Percentiles rank a stretch among this genome's conserved stretches.
Evolutionary conservation across 805 yeast species (phyloP).

Genomic region (Phaffomyces thermotolerans): DNA sequence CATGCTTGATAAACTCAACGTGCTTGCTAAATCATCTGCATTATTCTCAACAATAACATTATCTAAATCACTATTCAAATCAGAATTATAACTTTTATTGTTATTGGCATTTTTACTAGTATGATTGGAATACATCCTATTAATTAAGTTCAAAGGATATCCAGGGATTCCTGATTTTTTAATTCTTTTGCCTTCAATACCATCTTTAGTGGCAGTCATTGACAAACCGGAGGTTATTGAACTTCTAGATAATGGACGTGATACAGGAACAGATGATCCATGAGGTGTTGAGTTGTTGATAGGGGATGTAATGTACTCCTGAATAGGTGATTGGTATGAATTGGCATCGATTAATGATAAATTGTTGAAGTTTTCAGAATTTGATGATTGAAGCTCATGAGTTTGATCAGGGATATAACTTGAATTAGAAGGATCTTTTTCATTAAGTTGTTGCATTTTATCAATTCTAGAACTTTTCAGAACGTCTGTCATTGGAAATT

Average conservation of each 20-base stretch:
- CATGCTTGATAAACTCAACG: slow-evolving; percentile 21
- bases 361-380: too few species aligned
- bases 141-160: slow-evolving; percentile 30
- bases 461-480: neutral
- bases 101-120: neutral
- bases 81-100: neutral
- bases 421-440: neutral
- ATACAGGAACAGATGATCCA: slow-evolving; percentile 18
- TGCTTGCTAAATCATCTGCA: slow-evolving; percentile 19
- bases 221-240: slow-evolving; percentile 64
- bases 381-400: too few species aligned
- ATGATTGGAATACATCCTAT: slow-evolving; percentile 27
- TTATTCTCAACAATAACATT: neutral
- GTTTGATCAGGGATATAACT: too few species aligned
- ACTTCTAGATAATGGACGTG: slow-evolving; percentile 54
- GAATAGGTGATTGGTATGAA: neutral
- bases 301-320: neutral
- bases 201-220: slow-evolving; percentile 69
- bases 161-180: slow-evolving; percentile 37
- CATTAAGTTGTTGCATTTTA: slow-evolving; percentile 1
- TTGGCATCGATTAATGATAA: neutral
- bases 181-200: slow-evolving; percentile 55
- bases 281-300: neutral
- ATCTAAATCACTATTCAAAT: neutral
- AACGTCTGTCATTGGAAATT: neutral